A percentile compares a stretch with the other conserved stretches of the same genome.
These are phyloP conservation scores for Suhomyces guaymorum DNA, from an alignment of 1,139 yeast genomes.

Conservation along the genomic window DNA sequence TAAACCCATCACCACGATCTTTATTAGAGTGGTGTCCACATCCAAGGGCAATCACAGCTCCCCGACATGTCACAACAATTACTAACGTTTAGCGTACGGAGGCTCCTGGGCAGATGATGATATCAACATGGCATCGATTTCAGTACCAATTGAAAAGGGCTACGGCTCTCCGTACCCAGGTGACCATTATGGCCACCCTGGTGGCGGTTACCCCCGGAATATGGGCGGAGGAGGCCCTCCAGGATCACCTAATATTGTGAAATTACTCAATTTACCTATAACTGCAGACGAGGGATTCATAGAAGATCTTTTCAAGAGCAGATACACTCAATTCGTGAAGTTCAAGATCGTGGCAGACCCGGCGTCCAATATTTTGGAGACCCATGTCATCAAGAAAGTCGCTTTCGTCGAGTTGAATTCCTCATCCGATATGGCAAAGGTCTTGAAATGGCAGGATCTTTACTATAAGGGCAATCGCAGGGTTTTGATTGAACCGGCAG, in stretches of 20 bases:
- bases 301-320: conserved; percentile 44
- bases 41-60: not conserved
- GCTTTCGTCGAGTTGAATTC: conserved; percentile 61
- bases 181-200: conserved; percentile 11
- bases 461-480: conserved; percentile 42
- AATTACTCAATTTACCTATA: conserved; percentile 52
- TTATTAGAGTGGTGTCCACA: not conserved
- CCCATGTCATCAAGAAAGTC: conserved; percentile 48
- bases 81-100: conserved; percentile 30
- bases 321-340: conserved; percentile 42
- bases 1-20: conserved; percentile 15
- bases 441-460: conserved; percentile 48
- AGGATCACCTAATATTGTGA: conserved; percentile 61
- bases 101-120: conserved; percentile 82
- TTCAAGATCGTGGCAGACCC: conserved; percentile 48
- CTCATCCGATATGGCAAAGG: conserved; percentile 48
- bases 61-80: too few relatives aligned
- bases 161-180: conserved; percentile 10
- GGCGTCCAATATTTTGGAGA: conserved; percentile 40
- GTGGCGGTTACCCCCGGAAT: conserved; percentile 7
- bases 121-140: conserved; percentile 64
- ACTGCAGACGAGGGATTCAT: conserved; percentile 40
- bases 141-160: conserved; percentile 47
- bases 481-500: conserved; percentile 47
- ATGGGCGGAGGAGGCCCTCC: conserved; percentile 13